A percentile compares a stretch with the other conserved stretches of the same genome.
These are phyloP conservation scores for Myriosclerotinia curreyana DNA, from an alignment of 2,329 filamentous ascomycete genomes.

Conservation along the genomic window DNA sequence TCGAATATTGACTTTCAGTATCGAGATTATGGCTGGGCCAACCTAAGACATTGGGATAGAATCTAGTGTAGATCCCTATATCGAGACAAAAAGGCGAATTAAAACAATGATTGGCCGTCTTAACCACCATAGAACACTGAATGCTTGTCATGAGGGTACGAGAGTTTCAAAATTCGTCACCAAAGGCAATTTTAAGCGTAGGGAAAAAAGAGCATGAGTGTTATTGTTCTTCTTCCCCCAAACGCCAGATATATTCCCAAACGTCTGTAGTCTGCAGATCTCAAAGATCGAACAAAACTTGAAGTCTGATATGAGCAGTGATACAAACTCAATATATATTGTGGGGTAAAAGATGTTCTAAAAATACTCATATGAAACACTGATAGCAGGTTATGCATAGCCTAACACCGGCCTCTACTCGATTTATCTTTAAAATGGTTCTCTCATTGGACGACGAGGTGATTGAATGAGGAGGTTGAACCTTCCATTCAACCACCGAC, in stretches of 20 bases:
- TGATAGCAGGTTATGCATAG: not conserved
- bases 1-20: not conserved
- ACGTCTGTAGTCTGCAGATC: not conserved
- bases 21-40: not conserved
- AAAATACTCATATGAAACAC: not conserved
- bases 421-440: too few relatives aligned
- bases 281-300: not conserved
- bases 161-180: slow-evolving; percentile 7
- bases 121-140: not conserved
- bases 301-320: too few relatives aligned
- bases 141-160: not conserved
- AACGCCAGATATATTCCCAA: not conserved
- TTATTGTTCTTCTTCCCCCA: not conserved
- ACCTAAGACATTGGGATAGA: not conserved
- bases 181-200: not conserved
- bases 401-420: too few relatives aligned
- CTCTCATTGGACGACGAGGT: too few relatives aligned
- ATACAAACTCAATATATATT: not conserved
- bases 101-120: not conserved
- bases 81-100: not conserved
- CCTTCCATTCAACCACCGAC: too few relatives aligned
- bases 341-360: not conserved
- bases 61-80: not conserved
- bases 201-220: not conserved
- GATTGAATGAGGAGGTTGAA: too few relatives aligned